Evolutionary conservation across 805 yeast species (phyloP).

Genomic region (Torulaspora gathmanii): DNA sequence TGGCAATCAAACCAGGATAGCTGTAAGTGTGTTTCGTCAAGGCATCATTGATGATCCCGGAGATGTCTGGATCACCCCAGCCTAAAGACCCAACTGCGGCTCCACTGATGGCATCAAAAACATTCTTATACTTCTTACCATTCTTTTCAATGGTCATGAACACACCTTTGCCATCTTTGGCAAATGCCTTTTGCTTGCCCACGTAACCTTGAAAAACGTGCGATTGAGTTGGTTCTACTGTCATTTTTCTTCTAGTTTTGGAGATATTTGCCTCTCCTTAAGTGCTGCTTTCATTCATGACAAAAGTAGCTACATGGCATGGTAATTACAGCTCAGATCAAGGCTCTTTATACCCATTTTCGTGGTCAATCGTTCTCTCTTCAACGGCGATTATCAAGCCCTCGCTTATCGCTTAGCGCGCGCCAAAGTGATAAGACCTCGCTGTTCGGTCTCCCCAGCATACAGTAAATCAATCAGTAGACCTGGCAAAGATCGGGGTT

Average conservation of each 20-base stretch:
- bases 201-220: conserved; percentile 44
- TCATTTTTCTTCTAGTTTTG: neutral
- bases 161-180: conserved; percentile 42
- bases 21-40: conserved; percentile 39
- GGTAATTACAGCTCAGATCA: too few relatives aligned
- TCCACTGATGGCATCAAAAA: conserved; percentile 46
- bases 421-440: neutral
- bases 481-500: neutral
- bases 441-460: neutral
- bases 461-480: too few relatives aligned
- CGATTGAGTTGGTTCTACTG: conserved; percentile 24
- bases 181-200: conserved; percentile 37
- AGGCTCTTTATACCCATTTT: too few relatives aligned
- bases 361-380: too few relatives aligned
- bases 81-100: conserved; percentile 52
- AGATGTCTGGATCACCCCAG: conserved; percentile 38
- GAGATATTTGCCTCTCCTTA: too few relatives aligned
- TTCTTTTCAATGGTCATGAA: conserved; percentile 40
- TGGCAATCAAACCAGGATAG: conserved; percentile 34
- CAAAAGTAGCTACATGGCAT: too few relatives aligned
- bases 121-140: conserved; percentile 35
- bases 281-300: too few relatives aligned
- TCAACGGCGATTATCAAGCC: neutral
- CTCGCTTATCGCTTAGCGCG: neutral
- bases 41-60: conserved; percentile 38